Evolutionary conservation across 306 rosid genomes (phyloP).

Genomic region (Gastrolobium villosum): DNA sequence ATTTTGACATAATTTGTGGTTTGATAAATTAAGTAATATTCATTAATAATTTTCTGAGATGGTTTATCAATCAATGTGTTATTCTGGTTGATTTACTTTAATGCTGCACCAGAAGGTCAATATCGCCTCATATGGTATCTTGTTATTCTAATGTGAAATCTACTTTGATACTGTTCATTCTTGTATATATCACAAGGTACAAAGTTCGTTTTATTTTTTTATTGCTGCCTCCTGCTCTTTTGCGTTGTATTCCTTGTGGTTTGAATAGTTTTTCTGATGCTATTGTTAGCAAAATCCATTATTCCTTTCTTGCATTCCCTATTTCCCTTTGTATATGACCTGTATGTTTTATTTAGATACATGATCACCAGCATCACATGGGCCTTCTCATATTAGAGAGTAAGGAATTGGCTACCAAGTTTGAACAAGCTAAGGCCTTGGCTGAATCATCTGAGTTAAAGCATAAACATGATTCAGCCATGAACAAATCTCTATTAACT

Average conservation of each 20-base stretch:
- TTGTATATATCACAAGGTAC: not conserved
- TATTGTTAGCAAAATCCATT: constrained; percentile 22
- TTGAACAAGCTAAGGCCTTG: constrained; percentile 69
- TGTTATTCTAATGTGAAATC: constrained; percentile 11
- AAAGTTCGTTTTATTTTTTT: not conserved
- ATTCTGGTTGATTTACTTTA: constrained; percentile 4
- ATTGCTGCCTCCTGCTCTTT: not conserved
- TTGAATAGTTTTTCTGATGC: constrained; percentile 31
- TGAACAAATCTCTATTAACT: constrained; percentile 64
- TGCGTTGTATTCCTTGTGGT: not conserved
- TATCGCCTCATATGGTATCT: constrained; percentile 38
- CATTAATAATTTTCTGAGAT: constrained; percentile 17
- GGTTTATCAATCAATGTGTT: constrained; percentile 23
- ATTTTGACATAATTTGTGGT: not conserved
- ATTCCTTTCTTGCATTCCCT: constrained; percentile 7
- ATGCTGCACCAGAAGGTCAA: not conserved
- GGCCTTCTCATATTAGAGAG: constrained; percentile 94
- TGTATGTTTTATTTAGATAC: constrained; percentile 62
- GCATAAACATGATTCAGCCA: constrained; percentile 74
- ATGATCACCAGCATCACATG: constrained; percentile 95
- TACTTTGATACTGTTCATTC: constrained; percentile 17
- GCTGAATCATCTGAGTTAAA: constrained; percentile 71
- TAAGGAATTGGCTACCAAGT: constrained; percentile 70
- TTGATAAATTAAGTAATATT: constrained; percentile 27
- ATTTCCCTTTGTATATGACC: constrained; percentile 31